phyloP scores from a whole-genome alignment of 1,284 basidiomycete genomes.

The Cryptococcus jaspeensis region DNA sequence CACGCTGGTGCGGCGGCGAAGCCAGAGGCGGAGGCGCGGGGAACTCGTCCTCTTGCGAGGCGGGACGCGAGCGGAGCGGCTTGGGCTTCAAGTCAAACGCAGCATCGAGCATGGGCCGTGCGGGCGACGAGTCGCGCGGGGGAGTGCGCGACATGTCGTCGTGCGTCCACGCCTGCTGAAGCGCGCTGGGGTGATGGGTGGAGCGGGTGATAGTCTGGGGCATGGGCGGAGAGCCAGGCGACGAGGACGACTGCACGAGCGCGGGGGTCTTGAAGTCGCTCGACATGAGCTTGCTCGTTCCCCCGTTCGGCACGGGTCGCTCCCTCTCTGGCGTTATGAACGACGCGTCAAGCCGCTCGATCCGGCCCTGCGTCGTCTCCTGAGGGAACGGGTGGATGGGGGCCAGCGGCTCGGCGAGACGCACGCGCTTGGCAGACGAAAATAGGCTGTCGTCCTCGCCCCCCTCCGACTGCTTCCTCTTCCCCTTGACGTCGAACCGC shows the following conservation, averaged over 20 bases:
- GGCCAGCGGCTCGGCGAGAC: constrained; percentile 36
- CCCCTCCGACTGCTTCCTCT: constrained; percentile 18
- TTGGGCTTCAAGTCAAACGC: constrained; percentile 47
- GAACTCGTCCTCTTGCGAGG: constrained; percentile 23
- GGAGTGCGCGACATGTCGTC: constrained; percentile 34
- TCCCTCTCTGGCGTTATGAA: constrained; percentile 46
- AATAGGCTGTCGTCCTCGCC: constrained; percentile 39
- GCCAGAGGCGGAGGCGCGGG: background rate
- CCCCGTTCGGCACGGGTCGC: constrained; percentile 15
- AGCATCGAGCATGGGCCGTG: constrained; percentile 34
- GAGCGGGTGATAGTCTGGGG: constrained; percentile 44
- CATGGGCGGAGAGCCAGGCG: constrained; percentile 50
- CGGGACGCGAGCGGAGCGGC: background rate
- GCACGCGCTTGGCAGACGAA: constrained; percentile 35
- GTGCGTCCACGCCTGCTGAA: constrained; percentile 46
- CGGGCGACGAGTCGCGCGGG: constrained; percentile 20
- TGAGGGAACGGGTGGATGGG: constrained; percentile 31
- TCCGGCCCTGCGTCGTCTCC: background rate
- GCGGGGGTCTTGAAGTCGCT: constrained; percentile 46
- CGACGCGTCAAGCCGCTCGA: constrained; percentile 32
- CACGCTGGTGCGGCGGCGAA: constrained; percentile 10
- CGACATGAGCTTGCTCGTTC: constrained; percentile 16
- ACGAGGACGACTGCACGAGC: constrained; percentile 45
- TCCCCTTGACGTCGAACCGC: constrained; percentile 21
- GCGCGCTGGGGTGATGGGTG: constrained; percentile 39